These are phyloP conservation scores for Larix kaempferi DNA, from an alignment of 75 land plant genomes.

Conservation along the genomic window DNA sequence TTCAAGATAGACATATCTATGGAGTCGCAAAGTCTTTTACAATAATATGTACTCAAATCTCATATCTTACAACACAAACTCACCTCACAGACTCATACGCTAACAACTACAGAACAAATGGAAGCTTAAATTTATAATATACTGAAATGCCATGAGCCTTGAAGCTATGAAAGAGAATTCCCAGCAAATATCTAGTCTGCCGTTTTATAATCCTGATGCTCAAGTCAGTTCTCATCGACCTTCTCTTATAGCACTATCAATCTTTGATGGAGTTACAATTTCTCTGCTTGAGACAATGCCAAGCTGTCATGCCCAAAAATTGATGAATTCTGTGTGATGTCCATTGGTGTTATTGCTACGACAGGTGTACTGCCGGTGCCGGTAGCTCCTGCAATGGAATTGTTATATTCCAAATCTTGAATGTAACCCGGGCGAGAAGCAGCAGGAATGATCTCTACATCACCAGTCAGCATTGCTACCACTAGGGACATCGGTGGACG, in stretches of 20 bases:
- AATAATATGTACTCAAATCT: no score
- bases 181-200: no score
- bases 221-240: neutral
- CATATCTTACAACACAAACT: no score
- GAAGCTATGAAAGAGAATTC: no score
- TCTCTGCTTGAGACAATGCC: neutral
- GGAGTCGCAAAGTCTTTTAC: no score
- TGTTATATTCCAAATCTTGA: slow-evolving; percentile 29
- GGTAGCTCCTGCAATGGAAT: neutral
- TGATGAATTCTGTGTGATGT: neutral
- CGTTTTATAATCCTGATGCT: no score
- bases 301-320: neutral
- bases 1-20: no score
- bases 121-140: no score
- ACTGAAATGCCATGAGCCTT: no score
- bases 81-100: no score
- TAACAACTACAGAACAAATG: no score
- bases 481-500: slow-evolving; percentile 61
- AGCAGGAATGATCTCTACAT: slow-evolving; percentile 21
- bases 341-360: neutral
- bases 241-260: neutral
- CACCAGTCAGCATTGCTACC: slow-evolving; percentile 54
- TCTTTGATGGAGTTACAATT: neutral
- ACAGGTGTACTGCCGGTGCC: neutral
- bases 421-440: slow-evolving; percentile 42